Percentiles rank a stretch among this genome's conserved stretches.
These are phyloP conservation scores for Penicillium sp. DNA, from an alignment of 2,329 filamentous ascomycete genomes.

Conservation along the genomic window DNA sequence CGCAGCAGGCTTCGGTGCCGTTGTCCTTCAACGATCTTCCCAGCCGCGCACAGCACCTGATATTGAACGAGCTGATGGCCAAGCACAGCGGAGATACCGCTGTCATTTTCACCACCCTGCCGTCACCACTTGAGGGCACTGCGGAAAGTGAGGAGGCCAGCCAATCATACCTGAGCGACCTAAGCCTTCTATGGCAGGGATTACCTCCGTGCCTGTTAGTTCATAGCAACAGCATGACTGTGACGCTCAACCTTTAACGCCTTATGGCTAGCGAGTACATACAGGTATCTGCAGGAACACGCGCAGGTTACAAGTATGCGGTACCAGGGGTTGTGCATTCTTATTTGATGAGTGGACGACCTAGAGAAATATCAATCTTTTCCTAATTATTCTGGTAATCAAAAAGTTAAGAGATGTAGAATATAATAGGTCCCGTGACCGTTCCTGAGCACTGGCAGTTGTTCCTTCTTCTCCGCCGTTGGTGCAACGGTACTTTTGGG, in stretches of 20 bases:
- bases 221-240: conserved; percentile 87
- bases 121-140: conserved; percentile 79
- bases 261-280: background rate
- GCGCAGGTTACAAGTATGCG: background rate
- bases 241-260: conserved; percentile 59
- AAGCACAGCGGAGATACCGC: conserved; percentile 72
- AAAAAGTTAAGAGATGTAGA: background rate
- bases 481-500: background rate
- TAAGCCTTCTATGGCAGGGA: conserved; percentile 77
- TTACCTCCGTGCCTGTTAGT: conserved; percentile 79
- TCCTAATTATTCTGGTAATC: background rate
- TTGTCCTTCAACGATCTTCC: conserved; percentile 87
- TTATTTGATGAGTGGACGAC: background rate
- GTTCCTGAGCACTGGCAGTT: background rate
- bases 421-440: background rate
- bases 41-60: conserved; percentile 81
- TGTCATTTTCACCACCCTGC: conserved; percentile 81
- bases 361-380: background rate
- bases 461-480: background rate
- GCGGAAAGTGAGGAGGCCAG: conserved; percentile 72
- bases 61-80: conserved; percentile 82
- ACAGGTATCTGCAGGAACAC: background rate
- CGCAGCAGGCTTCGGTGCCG: conserved; percentile 66
- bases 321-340: background rate
- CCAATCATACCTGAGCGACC: conserved; percentile 74